Conservation (phyloP, 225 moss, liverwort and hornwort genomes). For the Sphagnum contortum region DNA sequence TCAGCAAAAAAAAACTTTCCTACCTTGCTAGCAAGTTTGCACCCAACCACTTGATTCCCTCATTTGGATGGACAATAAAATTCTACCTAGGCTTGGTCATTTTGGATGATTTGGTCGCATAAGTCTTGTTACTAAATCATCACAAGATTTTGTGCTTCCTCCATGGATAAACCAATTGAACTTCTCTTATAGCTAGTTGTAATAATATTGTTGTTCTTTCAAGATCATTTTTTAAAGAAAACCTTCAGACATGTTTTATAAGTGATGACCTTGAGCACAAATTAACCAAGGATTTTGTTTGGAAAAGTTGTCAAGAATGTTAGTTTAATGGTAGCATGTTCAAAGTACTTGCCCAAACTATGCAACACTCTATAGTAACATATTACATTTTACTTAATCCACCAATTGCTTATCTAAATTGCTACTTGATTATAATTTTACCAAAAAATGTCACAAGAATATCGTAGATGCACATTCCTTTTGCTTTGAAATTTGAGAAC, state of each 20-base stretch:
- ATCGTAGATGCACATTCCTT: too few relatives aligned
- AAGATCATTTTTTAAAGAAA: slow-evolving; percentile 4
- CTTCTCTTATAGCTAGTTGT: slow-evolving; percentile 4
- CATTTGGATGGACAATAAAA: neutral
- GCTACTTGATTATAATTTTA: too few relatives aligned
- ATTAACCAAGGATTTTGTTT: too few relatives aligned
- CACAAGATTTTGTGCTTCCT: neutral
- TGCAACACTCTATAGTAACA: too few relatives aligned
- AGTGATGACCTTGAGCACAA: too few relatives aligned
- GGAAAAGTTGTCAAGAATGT: too few relatives aligned
- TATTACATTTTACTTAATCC: too few relatives aligned
- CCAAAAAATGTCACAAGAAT: too few relatives aligned
- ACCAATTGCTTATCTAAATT: too few relatives aligned
- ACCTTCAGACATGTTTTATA: neutral
- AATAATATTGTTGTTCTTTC: slow-evolving; percentile 6
- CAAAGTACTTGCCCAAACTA: too few relatives aligned
- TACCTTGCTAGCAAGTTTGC: neutral
- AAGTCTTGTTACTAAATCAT: neutral
- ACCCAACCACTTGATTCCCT: neutral
- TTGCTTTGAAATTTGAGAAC: too few relatives aligned
- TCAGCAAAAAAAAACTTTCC: neutral
- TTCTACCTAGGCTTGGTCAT: neutral
- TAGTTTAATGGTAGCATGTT: too few relatives aligned
- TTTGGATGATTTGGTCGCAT: slow-evolving; percentile 8
- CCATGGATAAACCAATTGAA: neutral